These are phyloP conservation scores for Candida rishiriensis DNA, from an alignment of 805 yeast genomes.

Conservation along the genomic window DNA sequence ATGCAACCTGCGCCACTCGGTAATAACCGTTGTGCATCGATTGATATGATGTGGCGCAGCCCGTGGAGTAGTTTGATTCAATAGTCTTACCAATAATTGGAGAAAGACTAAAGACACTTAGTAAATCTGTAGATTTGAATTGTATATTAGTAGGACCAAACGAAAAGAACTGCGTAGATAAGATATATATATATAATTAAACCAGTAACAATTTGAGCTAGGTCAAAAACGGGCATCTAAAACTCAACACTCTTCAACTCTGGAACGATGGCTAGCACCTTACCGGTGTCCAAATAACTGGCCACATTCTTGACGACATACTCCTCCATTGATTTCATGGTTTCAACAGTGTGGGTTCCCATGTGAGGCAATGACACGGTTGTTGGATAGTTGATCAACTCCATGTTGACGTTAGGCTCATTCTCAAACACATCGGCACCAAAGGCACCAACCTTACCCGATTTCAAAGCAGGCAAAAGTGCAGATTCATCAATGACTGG, in stretches of 20 bases:
- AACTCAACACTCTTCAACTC: slow-evolving; percentile 43
- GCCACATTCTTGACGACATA: slow-evolving; percentile 66
- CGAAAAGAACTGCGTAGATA: not conserved
- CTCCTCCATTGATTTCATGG: slow-evolving; percentile 76
- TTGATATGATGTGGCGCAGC: too few species aligned
- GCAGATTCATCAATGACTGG: slow-evolving; percentile 69
- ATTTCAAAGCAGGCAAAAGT: slow-evolving; percentile 48
- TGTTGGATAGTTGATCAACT: slow-evolving; percentile 56
- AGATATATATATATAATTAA: too few species aligned
- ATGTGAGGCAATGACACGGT: slow-evolving; percentile 82
- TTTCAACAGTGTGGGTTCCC: slow-evolving; percentile 79
- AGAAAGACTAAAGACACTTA: too few species aligned
- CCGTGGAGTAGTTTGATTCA: too few species aligned
- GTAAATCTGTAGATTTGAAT: too few species aligned
- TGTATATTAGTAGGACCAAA: too few species aligned
- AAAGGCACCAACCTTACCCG: slow-evolving; percentile 61
- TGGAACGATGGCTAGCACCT: slow-evolving; percentile 74
- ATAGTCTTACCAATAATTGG: too few species aligned
- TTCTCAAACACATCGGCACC: slow-evolving; percentile 75
- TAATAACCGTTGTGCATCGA: too few species aligned
- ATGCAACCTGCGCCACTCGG: too few species aligned
- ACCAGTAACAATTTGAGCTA: not conserved
- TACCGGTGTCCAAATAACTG: slow-evolving; percentile 57
- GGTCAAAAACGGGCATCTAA: not conserved
- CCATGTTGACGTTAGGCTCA: slow-evolving; percentile 69